Evolutionary conservation across 306 rosid species (phyloP).

Genomic region (Lablab purpureus): DNA sequence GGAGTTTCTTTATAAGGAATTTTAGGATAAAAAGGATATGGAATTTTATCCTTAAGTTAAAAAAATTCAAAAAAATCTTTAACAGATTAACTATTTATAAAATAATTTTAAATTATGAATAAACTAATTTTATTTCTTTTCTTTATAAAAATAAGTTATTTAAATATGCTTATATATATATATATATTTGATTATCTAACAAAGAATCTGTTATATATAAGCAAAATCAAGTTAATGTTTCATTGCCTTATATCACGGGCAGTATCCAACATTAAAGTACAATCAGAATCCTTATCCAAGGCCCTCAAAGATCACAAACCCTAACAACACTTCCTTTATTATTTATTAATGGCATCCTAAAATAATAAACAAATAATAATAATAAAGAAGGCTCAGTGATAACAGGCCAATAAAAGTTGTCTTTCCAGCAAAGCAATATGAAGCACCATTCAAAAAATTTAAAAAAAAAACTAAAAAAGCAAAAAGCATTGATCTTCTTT

Average conservation of each 20-base stretch:
- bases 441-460: slow-evolving; percentile 2
- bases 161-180: too few species aligned
- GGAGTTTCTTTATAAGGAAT: too few species aligned
- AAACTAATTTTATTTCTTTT: too few species aligned
- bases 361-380: background rate
- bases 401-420: background rate
- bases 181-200: too few species aligned
- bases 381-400: background rate
- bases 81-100: too few species aligned
- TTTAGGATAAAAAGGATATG: too few species aligned
- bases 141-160: too few species aligned
- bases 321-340: slow-evolving; percentile 31
- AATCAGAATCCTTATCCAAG: slow-evolving; percentile 12
- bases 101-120: too few species aligned
- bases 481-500: slow-evolving; percentile 3
- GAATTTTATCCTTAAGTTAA: too few species aligned
- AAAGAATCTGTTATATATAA: too few species aligned
- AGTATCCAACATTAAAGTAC: background rate
- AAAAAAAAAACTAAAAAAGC: background rate
- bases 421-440: slow-evolving; percentile 52
- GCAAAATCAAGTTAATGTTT: too few species aligned
- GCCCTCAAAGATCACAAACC: slow-evolving; percentile 37
- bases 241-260: background rate
- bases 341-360: background rate
- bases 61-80: too few species aligned